Evolutionary conservation across 495 filamentous ascomycete genomes (phyloP), one percentile per base, ranked within the genome.

Genomic region (Penicillium cataractarum): DNA sequence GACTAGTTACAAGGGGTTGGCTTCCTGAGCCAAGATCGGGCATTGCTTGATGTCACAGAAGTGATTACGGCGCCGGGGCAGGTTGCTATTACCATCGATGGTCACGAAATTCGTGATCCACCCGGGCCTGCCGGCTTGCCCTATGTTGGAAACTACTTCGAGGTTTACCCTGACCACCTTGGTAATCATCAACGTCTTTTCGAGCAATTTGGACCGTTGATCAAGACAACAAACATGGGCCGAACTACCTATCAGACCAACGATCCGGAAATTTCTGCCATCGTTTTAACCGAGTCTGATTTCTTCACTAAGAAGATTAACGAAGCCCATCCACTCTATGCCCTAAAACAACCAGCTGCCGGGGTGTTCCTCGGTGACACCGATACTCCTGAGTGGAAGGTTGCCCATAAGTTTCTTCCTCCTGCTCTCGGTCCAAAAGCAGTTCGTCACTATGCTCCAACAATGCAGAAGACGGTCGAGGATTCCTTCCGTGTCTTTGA

Each of bases 121-220:
- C 76, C 76, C 3, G 80, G 82, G 5, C 84, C 83, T 3, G 62
- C 65, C 2, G 79, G 76, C 5, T 63, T 86, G 5, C 84, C 85
- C 6, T 64, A 72, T 15, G 75, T 83, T 29, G 84, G 84, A 4
- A 81, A 72, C 65, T 81, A 74, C 73, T 83, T 80, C 63, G 84
- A 86, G 63, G 68, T 86, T 24, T 87, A 76, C 64, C 83, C 85
- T 0, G 85, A 87, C 66, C 83, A 83, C 60, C 69, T 86, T 0
- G 84, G 84, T 6, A 87, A 87, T 71, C 79, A 86, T 65, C 71
- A 85, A 35, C 78, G 84, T 1, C 79, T 86, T 0, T 86, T 85
- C 61, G 70, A 77, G 6, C 66, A 75, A 33, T 86, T 85, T 67
- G 84, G 84, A 4, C 75, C 74, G 0, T 61, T 87, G 32, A 74